Evolutionary conservation across 208 protist species (phyloP).

Genomic region (Leishmania major): DNA sequence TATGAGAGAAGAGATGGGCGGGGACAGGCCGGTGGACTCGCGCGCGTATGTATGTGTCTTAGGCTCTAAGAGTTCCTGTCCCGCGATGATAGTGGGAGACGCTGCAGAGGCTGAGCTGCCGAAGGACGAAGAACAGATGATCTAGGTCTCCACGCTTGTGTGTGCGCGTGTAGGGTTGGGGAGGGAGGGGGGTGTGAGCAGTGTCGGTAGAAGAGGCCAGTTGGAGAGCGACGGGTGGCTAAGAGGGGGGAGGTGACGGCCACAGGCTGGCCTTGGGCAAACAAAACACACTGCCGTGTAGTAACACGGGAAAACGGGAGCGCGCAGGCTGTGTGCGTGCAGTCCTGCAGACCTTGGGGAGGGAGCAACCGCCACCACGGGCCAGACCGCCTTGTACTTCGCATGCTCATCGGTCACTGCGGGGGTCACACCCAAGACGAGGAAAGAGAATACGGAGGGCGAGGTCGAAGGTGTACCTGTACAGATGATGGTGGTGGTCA

Average conservation of each 20-base stretch:
- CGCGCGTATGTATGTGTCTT: conserved; percentile 1
- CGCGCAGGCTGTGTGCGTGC: not conserved
- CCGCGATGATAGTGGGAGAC: not conserved
- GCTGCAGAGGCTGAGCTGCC: not conserved
- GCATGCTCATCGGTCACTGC: not conserved
- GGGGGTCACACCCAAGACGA: not conserved
- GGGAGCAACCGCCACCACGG: not conserved
- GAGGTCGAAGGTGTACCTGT: not conserved
- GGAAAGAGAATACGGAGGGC: not conserved
- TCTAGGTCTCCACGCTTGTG: not conserved
- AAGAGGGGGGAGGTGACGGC: not conserved
- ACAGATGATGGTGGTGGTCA: not conserved
- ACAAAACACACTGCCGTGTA: not conserved
- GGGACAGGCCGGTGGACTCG: not conserved
- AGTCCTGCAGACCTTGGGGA: not conserved
- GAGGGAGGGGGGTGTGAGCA: not conserved
- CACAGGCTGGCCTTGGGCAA: not conserved
- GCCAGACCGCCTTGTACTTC: not conserved
- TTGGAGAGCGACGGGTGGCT: not conserved
- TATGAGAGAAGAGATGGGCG: not conserved
- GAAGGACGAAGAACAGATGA: not conserved
- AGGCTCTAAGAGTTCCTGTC: not conserved
- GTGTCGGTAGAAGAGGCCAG: not conserved
- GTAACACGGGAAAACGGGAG: not conserved
- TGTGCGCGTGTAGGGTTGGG: not conserved